Conservation (phyloP, 2,329 filamentous ascomycete species). For the Phymatotrichopsis omnivora region DNA sequence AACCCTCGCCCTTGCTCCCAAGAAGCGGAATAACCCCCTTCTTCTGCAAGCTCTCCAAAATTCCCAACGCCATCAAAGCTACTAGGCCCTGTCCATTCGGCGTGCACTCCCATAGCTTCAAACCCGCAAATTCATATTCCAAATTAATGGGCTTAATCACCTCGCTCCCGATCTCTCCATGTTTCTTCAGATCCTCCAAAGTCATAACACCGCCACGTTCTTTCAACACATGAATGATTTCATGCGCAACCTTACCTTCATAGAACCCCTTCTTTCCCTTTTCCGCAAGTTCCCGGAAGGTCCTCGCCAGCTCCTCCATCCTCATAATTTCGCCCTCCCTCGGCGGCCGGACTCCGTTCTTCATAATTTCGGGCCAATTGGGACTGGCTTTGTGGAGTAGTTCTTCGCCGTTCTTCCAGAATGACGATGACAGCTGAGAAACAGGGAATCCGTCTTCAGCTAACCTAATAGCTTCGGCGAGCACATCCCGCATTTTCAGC, state of each 20-base stretch:
- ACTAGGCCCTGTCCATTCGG: conserved; percentile 95
- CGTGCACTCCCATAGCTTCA: conserved; percentile 86
- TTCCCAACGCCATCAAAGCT: conserved; percentile 85
- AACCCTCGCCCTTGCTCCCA: conserved; percentile 32
- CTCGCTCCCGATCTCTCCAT: conserved; percentile 63
- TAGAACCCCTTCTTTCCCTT: conserved; percentile 91
- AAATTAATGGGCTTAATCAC: conserved; percentile 77
- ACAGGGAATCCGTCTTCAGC: conserved; percentile 87
- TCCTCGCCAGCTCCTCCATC: conserved; percentile 69
- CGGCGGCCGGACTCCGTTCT: conserved; percentile 62
- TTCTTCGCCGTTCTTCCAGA: conserved; percentile 58
- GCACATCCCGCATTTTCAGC: conserved; percentile 62
- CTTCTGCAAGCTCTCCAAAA: conserved; percentile 75
- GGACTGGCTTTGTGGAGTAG: conserved; percentile 63
- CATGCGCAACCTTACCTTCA: conserved; percentile 68
- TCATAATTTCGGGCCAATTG: conserved; percentile 74
- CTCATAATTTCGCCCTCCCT: conserved; percentile 76
- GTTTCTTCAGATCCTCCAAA: conserved; percentile 68
- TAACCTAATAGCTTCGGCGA: conserved; percentile 72
- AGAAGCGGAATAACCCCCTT: conserved; percentile 65
- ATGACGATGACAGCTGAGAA: conserved; percentile 61
- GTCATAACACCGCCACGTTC: conserved; percentile 68
- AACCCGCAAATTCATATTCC: conserved; percentile 42
- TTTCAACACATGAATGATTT: conserved; percentile 65
- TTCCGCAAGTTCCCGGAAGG: conserved; percentile 66